Evolutionary conservation across 257 asterid species (phyloP).

Genomic region (Misopates orontium): DNA sequence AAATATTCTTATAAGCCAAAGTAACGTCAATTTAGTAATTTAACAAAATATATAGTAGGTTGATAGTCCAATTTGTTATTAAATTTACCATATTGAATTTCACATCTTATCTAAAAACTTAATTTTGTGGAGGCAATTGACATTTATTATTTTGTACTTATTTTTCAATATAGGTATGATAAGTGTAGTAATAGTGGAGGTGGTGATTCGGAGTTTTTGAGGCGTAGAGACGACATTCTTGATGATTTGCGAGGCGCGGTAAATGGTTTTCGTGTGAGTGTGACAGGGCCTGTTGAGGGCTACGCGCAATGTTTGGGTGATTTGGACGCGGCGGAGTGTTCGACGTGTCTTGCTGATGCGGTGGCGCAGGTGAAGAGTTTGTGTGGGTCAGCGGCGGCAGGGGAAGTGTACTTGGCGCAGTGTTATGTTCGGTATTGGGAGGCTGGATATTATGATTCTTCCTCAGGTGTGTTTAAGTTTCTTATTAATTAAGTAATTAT

Average conservation of each 20-base stretch:
- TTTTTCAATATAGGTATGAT: background rate
- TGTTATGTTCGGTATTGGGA: conserved; percentile 61
- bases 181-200: conserved; percentile 48
- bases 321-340: conserved; percentile 37
- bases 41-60: too few relatives aligned
- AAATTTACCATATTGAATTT: too few relatives aligned
- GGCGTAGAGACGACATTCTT: conserved; percentile 62
- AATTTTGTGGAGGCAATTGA: too few relatives aligned
- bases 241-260: conserved; percentile 46
- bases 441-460: conserved; percentile 40
- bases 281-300: conserved; percentile 45
- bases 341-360: conserved; percentile 38
- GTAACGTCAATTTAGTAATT: too few relatives aligned
- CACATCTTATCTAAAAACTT: too few relatives aligned
- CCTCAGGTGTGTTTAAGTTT: conserved; percentile 27
- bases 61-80: too few relatives aligned
- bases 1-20: too few relatives aligned
- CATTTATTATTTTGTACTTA: too few relatives aligned
- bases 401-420: conserved; percentile 51
- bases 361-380: conserved; percentile 35
- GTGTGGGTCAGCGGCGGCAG: conserved; percentile 53
- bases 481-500: background rate
- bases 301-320: conserved; percentile 60
- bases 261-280: conserved; percentile 43
- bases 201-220: conserved; percentile 47